Conservation (phyloP, 1,284 basidiomycete species). For the Cutaneotrichosporon cutaneum region DNA sequence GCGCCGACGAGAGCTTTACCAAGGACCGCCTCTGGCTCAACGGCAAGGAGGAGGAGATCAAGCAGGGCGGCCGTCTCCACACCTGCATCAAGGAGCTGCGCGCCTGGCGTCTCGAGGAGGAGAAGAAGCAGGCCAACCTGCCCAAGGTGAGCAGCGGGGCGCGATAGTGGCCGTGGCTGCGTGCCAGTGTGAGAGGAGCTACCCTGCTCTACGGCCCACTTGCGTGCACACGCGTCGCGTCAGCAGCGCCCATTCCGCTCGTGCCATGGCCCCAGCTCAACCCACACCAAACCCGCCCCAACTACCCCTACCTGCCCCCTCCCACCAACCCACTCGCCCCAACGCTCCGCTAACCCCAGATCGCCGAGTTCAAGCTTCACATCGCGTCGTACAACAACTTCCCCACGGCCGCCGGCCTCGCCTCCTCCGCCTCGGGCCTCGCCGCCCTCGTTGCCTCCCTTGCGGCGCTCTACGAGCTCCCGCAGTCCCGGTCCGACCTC, state of each 20-base stretch:
- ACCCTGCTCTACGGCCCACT: neutral
- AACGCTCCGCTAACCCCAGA: slow-evolving; percentile 52
- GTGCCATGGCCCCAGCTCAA: neutral
- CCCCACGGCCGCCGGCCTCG: slow-evolving; percentile 95
- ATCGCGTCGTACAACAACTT: slow-evolving; percentile 98
- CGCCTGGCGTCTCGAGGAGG: slow-evolving; percentile 69
- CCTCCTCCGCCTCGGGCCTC: slow-evolving; percentile 95
- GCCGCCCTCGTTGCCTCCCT: slow-evolving; percentile 91
- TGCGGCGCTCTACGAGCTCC: slow-evolving; percentile 79
- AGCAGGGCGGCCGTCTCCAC: slow-evolving; percentile 70
- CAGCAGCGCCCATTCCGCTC: neutral
- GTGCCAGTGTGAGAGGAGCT: neutral
- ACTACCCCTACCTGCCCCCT: too few species aligned
- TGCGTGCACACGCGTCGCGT: neutral
- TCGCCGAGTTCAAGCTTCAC: slow-evolving; percentile 72
- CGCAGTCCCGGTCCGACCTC: slow-evolving; percentile 66
- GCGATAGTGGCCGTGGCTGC: too few species aligned
- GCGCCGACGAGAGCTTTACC: slow-evolving; percentile 73
- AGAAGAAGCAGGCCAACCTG: slow-evolving; percentile 64
- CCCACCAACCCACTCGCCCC: neutral
- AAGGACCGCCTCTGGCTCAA: slow-evolving; percentile 89
- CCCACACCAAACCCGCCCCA: neutral
- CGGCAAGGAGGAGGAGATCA: slow-evolving; percentile 84
- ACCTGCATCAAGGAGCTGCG: slow-evolving; percentile 90
- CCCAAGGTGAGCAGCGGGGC: slow-evolving; percentile 63